phyloP scores from a whole-genome alignment of 2,329 filamentous ascomycete genomes.

The Trichoderma polysporum region DNA sequence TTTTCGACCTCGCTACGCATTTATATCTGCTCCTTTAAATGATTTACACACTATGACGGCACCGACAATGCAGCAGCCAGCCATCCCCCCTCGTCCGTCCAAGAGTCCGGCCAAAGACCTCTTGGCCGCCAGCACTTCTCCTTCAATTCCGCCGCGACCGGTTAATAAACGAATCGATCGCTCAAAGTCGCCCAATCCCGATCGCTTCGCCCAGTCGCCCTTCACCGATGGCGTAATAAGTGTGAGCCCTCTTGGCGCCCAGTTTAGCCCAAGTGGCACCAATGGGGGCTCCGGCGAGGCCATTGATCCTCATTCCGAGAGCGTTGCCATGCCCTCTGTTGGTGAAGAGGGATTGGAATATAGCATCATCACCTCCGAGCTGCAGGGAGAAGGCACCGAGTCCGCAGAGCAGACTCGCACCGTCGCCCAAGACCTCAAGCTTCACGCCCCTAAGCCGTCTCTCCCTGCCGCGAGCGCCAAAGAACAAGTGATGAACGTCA shows the following conservation, averaged over 20 bases:
- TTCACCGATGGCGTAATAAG: constrained; percentile 68
- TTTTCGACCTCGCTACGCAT: not conserved
- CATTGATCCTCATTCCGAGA: constrained; percentile 65
- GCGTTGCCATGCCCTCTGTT: constrained; percentile 78
- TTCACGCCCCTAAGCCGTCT: constrained; percentile 87
- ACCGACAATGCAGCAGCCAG: constrained; percentile 51
- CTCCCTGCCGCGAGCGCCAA: constrained; percentile 79
- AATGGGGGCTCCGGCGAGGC: constrained; percentile 40
- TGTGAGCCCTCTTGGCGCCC: constrained; percentile 43
- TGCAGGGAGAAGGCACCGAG: constrained; percentile 32
- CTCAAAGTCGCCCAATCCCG: constrained; percentile 72
- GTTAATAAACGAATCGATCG: constrained; percentile 68
- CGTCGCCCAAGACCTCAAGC: constrained; percentile 75
- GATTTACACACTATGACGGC: constrained; percentile 45
- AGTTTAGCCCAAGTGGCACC: constrained; percentile 38
- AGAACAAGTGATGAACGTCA: constrained; percentile 78
- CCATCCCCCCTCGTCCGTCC: constrained; percentile 57
- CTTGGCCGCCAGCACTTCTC: constrained; percentile 42
- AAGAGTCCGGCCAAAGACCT: constrained; percentile 50
- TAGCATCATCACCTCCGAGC: constrained; percentile 56
- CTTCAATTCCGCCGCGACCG: constrained; percentile 79
- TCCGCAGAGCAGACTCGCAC: constrained; percentile 69
- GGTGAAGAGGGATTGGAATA: constrained; percentile 92
- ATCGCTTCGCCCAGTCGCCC: constrained; percentile 81
- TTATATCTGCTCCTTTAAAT: not conserved